A percentile compares a stretch with the other conserved stretches of the same genome.
phyloP scores from a whole-genome alignment of 73 alveolate genomes.

The Tetrahymena thermophila region DNA sequence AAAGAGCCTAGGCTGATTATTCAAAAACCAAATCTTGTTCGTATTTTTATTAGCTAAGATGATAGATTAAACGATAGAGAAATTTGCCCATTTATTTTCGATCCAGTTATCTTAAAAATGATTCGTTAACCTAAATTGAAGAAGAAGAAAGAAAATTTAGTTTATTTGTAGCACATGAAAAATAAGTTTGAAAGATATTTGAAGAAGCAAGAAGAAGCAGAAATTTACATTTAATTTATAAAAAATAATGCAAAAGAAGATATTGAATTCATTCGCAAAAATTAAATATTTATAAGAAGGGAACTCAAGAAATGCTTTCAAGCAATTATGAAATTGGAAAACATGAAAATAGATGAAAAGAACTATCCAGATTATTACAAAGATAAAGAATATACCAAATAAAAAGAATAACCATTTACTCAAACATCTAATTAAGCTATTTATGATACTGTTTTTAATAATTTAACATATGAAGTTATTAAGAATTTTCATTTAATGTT shows the following conservation, averaged over 20 bases:
- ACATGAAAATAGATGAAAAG: not conserved
- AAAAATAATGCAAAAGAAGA: not conserved
- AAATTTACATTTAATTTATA: not conserved
- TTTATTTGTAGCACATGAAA: not conserved
- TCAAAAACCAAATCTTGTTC: constrained; percentile 22
- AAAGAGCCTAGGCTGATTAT: constrained; percentile 27
- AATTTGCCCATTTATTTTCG: not conserved
- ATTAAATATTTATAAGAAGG: not conserved
- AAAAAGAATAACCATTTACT: not conserved
- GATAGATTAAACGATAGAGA: not conserved
- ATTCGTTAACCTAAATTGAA: not conserved
- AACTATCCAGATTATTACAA: not conserved
- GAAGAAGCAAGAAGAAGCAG: not conserved
- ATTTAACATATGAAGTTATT: constrained; percentile 21
- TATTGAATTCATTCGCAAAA: not conserved
- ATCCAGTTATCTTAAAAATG: not conserved
- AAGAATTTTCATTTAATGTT: constrained; percentile 17
- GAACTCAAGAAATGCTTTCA: not conserved
- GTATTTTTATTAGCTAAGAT: constrained; percentile 10
- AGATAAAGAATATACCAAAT: not conserved
- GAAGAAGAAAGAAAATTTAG: not conserved
- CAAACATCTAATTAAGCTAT: not conserved
- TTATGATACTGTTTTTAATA: not conserved
- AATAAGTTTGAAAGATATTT: not conserved
- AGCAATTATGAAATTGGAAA: not conserved